phyloP scores from a whole-genome alignment of 768 basidiomycete species.

The Piloderma croceum region DNA sequence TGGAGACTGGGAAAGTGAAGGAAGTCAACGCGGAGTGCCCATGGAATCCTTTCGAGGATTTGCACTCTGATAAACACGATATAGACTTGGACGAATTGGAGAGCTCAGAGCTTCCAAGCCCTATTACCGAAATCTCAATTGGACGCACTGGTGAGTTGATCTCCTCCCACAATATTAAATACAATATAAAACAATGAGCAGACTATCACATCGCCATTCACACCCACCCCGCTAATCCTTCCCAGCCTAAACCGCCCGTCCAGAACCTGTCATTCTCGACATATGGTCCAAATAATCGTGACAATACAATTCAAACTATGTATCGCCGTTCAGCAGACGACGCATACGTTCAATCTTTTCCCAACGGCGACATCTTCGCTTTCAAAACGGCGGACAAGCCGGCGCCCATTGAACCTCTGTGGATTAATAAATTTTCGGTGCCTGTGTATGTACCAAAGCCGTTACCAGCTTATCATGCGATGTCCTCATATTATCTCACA shows the following conservation, averaged over 20 bases:
- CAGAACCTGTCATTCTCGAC: conserved; percentile 89
- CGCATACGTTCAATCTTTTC: conserved; percentile 73
- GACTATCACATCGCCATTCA: conserved; percentile 90
- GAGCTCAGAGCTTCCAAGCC: conserved; percentile 35
- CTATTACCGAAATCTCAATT: conserved; percentile 48
- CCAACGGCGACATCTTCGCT: conserved; percentile 73
- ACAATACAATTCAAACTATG: conserved; percentile 60
- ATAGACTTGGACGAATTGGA: conserved; percentile 59
- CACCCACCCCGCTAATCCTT: conserved; percentile 40
- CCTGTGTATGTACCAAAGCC: conserved; percentile 53
- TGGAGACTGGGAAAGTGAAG: conserved; percentile 77
- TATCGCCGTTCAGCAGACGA: conserved; percentile 78
- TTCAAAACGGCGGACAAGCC: conserved; percentile 44
- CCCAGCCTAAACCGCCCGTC: conserved; percentile 37
- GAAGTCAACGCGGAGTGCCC: conserved; percentile 74
- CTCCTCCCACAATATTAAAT: background rate
- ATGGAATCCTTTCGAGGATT: conserved; percentile 63
- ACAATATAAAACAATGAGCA: conserved; percentile 30
- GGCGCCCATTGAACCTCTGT: conserved; percentile 33
- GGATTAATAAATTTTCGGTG: conserved; percentile 53
- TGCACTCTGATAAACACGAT: conserved; percentile 36
- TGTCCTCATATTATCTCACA: conserved; percentile 23
- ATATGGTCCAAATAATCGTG: conserved; percentile 90
- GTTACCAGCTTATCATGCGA: background rate
- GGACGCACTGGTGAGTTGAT: conserved; percentile 54